A percentile compares a stretch with the other conserved stretches of the same genome.
These are phyloP conservation scores for Orbilia javanica DNA, from an alignment of 2,329 filamentous ascomycete genomes.

Conservation along the genomic window DNA sequence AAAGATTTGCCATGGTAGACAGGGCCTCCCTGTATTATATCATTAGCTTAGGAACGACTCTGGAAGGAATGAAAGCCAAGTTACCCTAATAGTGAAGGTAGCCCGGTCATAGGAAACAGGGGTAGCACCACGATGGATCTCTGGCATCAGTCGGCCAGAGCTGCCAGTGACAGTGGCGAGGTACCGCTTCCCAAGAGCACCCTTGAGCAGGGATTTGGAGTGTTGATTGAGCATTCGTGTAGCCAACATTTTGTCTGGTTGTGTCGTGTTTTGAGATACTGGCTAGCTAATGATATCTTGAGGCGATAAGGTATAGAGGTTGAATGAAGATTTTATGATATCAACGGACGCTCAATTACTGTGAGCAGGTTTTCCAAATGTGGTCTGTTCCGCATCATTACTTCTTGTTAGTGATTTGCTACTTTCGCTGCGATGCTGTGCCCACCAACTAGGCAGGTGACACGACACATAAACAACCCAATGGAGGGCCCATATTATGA, in stretches of 20 bases:
- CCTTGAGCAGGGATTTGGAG: constrained; percentile 67
- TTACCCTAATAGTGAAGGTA: constrained; percentile 91
- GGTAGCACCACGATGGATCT: constrained; percentile 71
- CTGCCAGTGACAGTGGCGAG: constrained; percentile 78
- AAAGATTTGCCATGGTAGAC: constrained; percentile 97
- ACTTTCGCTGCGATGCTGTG: constrained; percentile 44
- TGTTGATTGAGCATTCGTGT: constrained; percentile 69
- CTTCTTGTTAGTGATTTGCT: constrained; percentile 3
- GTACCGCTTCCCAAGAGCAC: constrained; percentile 66
- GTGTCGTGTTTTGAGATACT: background rate
- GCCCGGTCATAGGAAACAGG: constrained; percentile 81
- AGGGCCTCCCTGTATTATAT: constrained; percentile 79
- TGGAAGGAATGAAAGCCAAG: background rate
- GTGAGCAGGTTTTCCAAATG: constrained; percentile 67
- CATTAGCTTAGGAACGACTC: constrained; percentile 52
- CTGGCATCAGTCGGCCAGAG: constrained; percentile 77
- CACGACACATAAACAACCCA: constrained; percentile 5
- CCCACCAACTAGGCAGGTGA: constrained; percentile 57
- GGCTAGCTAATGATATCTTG: constrained; percentile 51
- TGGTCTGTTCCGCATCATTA: constrained; percentile 63
- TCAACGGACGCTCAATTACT: constrained; percentile 62
- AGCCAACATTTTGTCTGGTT: constrained; percentile 71
- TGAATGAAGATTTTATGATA: constrained; percentile 59
- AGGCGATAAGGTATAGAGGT: constrained; percentile 38
- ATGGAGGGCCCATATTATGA: background rate